Conservation (phyloP, 148 eudicot species). For the Cornus florida region DNA sequence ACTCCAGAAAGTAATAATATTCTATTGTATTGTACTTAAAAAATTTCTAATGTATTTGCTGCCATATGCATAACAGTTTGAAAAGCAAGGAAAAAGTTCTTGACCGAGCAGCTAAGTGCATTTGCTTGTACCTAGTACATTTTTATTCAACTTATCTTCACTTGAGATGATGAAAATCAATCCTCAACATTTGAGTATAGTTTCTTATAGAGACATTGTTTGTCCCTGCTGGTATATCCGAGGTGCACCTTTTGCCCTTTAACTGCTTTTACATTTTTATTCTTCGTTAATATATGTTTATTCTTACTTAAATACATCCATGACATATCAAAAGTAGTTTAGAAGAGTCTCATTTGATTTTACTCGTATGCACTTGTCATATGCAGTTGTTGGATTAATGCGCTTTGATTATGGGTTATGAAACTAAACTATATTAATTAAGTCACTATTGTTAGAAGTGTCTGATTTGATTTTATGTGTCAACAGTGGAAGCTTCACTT, state of each 20-base stretch:
- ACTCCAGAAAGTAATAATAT: background rate
- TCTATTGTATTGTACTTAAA: background rate
- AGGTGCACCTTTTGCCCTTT: slow-evolving; percentile 1
- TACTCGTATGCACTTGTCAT: background rate
- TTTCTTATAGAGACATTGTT: background rate
- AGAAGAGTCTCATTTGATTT: background rate
- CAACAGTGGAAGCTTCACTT: slow-evolving; percentile 93
- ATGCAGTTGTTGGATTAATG: background rate
- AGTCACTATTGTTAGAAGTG: background rate
- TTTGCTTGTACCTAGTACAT: background rate
- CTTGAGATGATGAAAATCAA: too few relatives aligned
- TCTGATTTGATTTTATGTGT: slow-evolving; percentile 11
- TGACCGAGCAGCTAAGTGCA: background rate
- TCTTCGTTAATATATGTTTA: too few relatives aligned
- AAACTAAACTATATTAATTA: too few relatives aligned
- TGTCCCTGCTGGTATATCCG: background rate
- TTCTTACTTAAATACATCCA: too few relatives aligned
- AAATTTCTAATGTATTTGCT: background rate
- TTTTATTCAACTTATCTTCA: background rate
- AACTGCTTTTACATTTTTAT: background rate
- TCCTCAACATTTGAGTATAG: too few relatives aligned
- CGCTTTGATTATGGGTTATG: background rate
- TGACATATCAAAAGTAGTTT: too few relatives aligned
- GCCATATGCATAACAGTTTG: background rate
- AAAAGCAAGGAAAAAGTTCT: background rate